These are phyloP conservation scores for Rhodosporidiobolus sp. DNA, from an alignment of 768 basidiomycete species.

Conservation along the genomic window DNA sequence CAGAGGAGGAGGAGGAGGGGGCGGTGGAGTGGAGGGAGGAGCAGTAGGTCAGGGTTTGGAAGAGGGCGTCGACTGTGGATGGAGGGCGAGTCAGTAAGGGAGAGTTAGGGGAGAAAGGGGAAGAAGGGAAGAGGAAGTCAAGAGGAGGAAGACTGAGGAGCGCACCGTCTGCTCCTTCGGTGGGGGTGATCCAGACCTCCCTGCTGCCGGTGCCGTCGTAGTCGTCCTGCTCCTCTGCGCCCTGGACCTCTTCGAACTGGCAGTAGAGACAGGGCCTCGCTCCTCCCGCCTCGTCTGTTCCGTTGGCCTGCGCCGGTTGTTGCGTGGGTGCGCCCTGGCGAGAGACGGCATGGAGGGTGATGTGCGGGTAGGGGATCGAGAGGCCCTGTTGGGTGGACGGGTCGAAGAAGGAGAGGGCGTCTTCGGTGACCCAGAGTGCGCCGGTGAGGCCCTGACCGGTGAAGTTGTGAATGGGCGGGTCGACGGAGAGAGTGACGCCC, in stretches of 20 bases:
- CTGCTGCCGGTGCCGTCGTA: conserved; percentile 51
- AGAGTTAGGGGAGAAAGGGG: conserved; percentile 10
- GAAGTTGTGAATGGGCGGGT: conserved; percentile 67
- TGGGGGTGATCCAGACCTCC: conserved; percentile 74
- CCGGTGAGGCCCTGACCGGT: conserved; percentile 56
- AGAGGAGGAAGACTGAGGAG: conserved; percentile 31
- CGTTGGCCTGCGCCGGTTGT: conserved; percentile 5
- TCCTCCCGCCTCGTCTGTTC: background rate
- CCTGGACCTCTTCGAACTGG: conserved; percentile 75
- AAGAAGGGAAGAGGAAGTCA: background rate
- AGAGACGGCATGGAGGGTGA: conserved; percentile 90
- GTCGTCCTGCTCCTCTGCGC: conserved; percentile 44
- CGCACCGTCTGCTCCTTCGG: conserved; percentile 61
- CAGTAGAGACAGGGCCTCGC: conserved; percentile 69
- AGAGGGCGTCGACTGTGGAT: conserved; percentile 70
- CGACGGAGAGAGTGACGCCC: conserved; percentile 62
- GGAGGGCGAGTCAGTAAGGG: background rate
- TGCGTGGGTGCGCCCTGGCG: conserved; percentile 56
- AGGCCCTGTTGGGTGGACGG: conserved; percentile 64
- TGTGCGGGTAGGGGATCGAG: conserved; percentile 78
- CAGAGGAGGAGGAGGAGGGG: conserved; percentile 1
- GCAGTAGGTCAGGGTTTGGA: conserved; percentile 78
- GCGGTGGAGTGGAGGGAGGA: conserved; percentile 70
- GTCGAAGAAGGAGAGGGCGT: conserved; percentile 73
- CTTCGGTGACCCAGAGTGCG: conserved; percentile 79